phyloP scores from a whole-genome alignment of 1,284 basidiomycete species.

The Gymnopus androsaceus region DNA sequence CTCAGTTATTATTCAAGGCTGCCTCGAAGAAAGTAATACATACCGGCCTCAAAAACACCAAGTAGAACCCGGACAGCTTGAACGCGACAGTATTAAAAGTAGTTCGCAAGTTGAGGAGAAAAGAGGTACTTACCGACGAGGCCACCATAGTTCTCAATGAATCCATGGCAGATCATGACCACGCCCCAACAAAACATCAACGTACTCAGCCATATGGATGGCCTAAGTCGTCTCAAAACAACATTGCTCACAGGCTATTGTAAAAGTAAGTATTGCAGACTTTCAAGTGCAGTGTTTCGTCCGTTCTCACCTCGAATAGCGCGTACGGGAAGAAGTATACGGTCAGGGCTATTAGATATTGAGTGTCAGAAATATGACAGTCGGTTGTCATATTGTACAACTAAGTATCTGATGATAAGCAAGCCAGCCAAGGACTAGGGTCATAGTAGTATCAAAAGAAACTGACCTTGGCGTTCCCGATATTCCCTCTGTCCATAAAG shows the following conservation, averaged over 20 bases:
- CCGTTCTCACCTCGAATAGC: slow-evolving; percentile 47
- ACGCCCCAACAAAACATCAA: slow-evolving; percentile 60
- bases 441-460: no score
- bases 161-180: slow-evolving; percentile 57
- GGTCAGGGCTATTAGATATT: slow-evolving; percentile 57
- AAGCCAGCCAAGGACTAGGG: no score
- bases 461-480: slow-evolving; percentile 63
- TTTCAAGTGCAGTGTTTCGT: not conserved
- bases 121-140: slow-evolving; percentile 42
- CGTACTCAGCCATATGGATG: slow-evolving; percentile 60
- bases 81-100: not conserved
- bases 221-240: slow-evolving; percentile 53
- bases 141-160: slow-evolving; percentile 50
- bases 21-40: no score
- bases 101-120: not conserved
- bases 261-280: not conserved
- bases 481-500: slow-evolving; percentile 63
- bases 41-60: slow-evolving; percentile 52
- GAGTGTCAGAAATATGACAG: slow-evolving; percentile 49
- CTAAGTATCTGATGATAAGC: not conserved
- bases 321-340: slow-evolving; percentile 62
- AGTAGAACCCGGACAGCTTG: slow-evolving; percentile 53
- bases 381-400: slow-evolving; percentile 35
- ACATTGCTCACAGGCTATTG: slow-evolving; percentile 54
- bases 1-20: no score